These are phyloP conservation scores for Protomyces pachydermus DNA, from an alignment of 1,139 yeast species.

Conservation along the genomic window DNA sequence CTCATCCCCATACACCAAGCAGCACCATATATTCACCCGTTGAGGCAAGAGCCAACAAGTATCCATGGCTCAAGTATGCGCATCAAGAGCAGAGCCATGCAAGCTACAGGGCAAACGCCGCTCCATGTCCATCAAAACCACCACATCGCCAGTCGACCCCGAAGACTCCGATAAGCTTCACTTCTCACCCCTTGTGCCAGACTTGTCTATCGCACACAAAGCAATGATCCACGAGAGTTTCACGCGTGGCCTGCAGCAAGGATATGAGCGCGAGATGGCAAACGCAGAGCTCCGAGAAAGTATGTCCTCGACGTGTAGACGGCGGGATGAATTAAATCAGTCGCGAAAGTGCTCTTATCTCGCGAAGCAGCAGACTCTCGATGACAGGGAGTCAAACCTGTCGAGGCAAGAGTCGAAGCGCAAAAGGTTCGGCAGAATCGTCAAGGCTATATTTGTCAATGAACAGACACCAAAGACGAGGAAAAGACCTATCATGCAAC, in stretches of 20 bases:
- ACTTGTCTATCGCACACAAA: slow-evolving; percentile 10
- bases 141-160: not conserved
- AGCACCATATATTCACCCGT: not conserved
- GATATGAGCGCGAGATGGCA: not conserved
- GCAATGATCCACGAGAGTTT: slow-evolving; percentile 11
- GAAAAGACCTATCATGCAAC: not conserved
- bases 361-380: not conserved
- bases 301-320: not conserved
- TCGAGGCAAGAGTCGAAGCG: not conserved
- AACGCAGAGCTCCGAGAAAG: not conserved
- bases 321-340: not conserved
- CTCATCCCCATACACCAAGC: not conserved
- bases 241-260: not conserved
- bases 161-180: not conserved
- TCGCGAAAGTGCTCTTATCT: not conserved
- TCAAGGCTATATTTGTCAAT: not conserved
- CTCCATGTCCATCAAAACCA: not conserved
- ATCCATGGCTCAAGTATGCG: not conserved
- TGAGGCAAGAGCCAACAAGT: not conserved
- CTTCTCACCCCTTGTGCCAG: slow-evolving; percentile 18
- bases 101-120: slow-evolving; percentile 17
- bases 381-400: not conserved
- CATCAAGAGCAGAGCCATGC: not conserved
- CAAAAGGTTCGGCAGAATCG: not conserved
- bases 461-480: not conserved